Percentiles rank a stretch among this genome's conserved stretches.
Conservation (phyloP, 257 asterid genomes). For the Phtheirospermum japonicum region DNA sequence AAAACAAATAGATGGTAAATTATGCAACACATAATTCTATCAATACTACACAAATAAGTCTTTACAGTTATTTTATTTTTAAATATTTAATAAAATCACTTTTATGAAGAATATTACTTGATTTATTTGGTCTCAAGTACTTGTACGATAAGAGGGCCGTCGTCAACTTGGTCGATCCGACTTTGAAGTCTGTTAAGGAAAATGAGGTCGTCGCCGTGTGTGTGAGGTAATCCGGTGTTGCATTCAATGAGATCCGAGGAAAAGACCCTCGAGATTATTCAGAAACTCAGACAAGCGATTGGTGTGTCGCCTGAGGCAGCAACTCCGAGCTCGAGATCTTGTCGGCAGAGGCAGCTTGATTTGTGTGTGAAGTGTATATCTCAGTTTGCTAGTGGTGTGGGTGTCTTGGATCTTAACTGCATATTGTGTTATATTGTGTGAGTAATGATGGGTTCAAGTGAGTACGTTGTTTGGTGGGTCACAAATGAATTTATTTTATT, state of each 20-base stretch:
- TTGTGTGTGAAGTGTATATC: slow-evolving; percentile 8
- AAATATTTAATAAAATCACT: too few relatives aligned
- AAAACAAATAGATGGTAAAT: too few relatives aligned
- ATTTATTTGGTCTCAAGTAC: slow-evolving; percentile 41
- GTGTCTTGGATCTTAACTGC: too few relatives aligned
- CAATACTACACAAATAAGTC: too few relatives aligned
- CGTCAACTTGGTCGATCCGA: slow-evolving; percentile 54
- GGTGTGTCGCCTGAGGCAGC: slow-evolving; percentile 80
- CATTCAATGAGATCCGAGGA: slow-evolving; percentile 48
- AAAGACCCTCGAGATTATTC: slow-evolving; percentile 63
- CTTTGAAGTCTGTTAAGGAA: slow-evolving; percentile 56
- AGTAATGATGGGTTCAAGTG: too few relatives aligned
- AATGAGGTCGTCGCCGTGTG: slow-evolving; percentile 52
- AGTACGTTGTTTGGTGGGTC: too few relatives aligned
- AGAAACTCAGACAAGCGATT: slow-evolving; percentile 46
- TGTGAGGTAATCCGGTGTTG: slow-evolving; percentile 72
- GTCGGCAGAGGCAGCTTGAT: slow-evolving; percentile 77
- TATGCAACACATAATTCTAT: too few relatives aligned
- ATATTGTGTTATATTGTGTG: too few relatives aligned
- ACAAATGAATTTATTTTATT: too few relatives aligned
- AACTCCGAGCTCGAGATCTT: slow-evolving; percentile 86
- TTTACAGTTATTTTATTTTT: too few relatives aligned
- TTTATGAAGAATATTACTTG: not conserved
- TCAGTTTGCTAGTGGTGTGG: too few relatives aligned
- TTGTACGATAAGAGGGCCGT: slow-evolving; percentile 39